Evolutionary conservation across 352 stramenopile genomes (phyloP).

Genomic region (Phytophthora litchii): DNA sequence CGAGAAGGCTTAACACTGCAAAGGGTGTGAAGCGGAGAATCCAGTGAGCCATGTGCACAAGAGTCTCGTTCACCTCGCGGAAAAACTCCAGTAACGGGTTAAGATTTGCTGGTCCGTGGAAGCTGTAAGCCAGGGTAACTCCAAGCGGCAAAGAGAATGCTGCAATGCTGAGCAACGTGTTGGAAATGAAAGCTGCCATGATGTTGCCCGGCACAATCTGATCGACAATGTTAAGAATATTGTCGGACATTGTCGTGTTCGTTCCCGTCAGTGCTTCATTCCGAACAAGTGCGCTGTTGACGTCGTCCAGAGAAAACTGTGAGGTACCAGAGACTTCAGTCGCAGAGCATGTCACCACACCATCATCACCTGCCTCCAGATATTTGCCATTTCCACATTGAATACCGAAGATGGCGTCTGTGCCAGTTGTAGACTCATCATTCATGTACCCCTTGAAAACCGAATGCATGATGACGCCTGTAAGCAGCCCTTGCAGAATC

Average conservation of each 20-base stretch:
- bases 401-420: conserved; percentile 69
- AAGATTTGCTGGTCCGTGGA: conserved; percentile 69
- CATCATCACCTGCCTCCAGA: conserved; percentile 52
- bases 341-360: conserved; percentile 67
- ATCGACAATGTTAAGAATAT: conserved; percentile 64
- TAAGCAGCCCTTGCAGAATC: conserved; percentile 61
- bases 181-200: conserved; percentile 70
- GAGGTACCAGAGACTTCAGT: conserved; percentile 38
- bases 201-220: conserved; percentile 78
- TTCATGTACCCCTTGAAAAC: conserved; percentile 44
- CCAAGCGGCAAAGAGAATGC: conserved; percentile 73
- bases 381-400: conserved; percentile 78
- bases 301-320: conserved; percentile 62
- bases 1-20: conserved; percentile 73
- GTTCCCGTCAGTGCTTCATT: conserved; percentile 50
- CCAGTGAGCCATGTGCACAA: conserved; percentile 78
- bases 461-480: conserved; percentile 54
- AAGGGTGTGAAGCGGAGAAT: conserved; percentile 77
- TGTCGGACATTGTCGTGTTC: conserved; percentile 57
- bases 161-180: conserved; percentile 70
- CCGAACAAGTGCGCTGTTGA: conserved; percentile 58
- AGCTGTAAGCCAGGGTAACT: conserved; percentile 67
- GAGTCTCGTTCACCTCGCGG: conserved; percentile 76
- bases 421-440: conserved; percentile 28
- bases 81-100: conserved; percentile 85